These are phyloP conservation scores for Coemansia guatemalensis DNA, from an alignment of 192 early-diverging fungal species.

Conservation along the genomic window DNA sequence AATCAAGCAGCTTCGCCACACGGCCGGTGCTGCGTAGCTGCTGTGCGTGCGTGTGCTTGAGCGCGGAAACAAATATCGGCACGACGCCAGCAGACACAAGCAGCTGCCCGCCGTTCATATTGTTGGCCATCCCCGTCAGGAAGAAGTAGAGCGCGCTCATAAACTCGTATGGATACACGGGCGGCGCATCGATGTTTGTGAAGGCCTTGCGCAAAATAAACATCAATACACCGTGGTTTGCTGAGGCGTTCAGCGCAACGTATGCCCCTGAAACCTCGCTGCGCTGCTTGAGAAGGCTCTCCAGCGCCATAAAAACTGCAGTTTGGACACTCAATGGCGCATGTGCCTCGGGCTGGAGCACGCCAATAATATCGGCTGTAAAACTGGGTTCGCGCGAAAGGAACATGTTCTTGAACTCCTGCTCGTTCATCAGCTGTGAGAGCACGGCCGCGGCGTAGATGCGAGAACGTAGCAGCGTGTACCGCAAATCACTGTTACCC, in stretches of 20 bases:
- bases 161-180: constrained; percentile 60
- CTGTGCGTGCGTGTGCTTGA: constrained; percentile 60
- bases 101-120: constrained; percentile 83
- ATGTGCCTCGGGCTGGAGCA: constrained; percentile 69
- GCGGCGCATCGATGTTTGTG: constrained; percentile 46
- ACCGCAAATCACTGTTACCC: constrained; percentile 50
- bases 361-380: constrained; percentile 72
- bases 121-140: constrained; percentile 73
- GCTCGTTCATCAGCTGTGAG: constrained; percentile 59
- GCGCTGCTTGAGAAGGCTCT: constrained; percentile 80
- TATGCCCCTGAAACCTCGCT: constrained; percentile 75
- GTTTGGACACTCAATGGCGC: constrained; percentile 75
- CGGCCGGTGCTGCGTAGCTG: constrained; percentile 69
- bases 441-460: constrained; percentile 78
- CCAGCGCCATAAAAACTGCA: constrained; percentile 76
- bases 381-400: constrained; percentile 90
- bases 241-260: constrained; percentile 85
- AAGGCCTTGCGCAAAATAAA: constrained; percentile 77
- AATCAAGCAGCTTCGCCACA: constrained; percentile 78
- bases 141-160: constrained; percentile 82
- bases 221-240: constrained; percentile 90
- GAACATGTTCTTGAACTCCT: constrained; percentile 63
- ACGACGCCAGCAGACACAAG: constrained; percentile 90
- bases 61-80: constrained; percentile 69
- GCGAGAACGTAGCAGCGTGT: constrained; percentile 67